These are phyloP conservation scores for Scheffersomyces coipomensis DNA, from an alignment of 805 yeast genomes.

Conservation along the genomic window DNA sequence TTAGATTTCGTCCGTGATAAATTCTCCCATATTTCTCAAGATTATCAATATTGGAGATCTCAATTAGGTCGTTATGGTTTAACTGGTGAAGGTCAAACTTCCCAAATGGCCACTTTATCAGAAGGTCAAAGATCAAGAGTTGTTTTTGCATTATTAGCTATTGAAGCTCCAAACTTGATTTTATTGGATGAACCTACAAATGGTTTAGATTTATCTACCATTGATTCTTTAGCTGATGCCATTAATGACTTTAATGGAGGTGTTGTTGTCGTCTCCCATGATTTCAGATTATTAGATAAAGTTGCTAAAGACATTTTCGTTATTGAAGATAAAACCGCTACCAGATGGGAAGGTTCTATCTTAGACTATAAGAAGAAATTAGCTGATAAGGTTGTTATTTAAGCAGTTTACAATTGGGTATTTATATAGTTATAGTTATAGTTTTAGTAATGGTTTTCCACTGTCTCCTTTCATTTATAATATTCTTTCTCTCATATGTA, in stretches of 20 bases:
- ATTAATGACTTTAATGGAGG: constrained; percentile 95
- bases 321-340: constrained; percentile 92
- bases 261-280: constrained; percentile 98
- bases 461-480: too few species aligned
- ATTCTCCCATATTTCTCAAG: constrained; percentile 87
- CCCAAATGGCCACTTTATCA: constrained; percentile 96
- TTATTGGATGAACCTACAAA: constrained; percentile 99
- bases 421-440: too few species aligned
- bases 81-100: constrained; percentile 98
- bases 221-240: constrained; percentile 96
- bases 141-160: constrained; percentile 92
- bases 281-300: constrained; percentile 95
- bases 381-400: constrained; percentile 84
- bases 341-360: constrained; percentile 94
- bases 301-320: constrained; percentile 97
- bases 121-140: constrained; percentile 99
- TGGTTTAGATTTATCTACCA: constrained; percentile 97
- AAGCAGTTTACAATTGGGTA: constrained; percentile 12
- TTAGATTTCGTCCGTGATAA: constrained; percentile 96
- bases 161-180: constrained; percentile 92
- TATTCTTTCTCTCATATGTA: too few species aligned
- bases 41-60: constrained; percentile 97
- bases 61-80: constrained; percentile 98
- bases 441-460: too few species aligned
- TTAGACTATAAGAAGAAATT: constrained; percentile 90